Conservation (phyloP, 2,329 filamentous ascomycete genomes). For the Septoria petroselini region DNA sequence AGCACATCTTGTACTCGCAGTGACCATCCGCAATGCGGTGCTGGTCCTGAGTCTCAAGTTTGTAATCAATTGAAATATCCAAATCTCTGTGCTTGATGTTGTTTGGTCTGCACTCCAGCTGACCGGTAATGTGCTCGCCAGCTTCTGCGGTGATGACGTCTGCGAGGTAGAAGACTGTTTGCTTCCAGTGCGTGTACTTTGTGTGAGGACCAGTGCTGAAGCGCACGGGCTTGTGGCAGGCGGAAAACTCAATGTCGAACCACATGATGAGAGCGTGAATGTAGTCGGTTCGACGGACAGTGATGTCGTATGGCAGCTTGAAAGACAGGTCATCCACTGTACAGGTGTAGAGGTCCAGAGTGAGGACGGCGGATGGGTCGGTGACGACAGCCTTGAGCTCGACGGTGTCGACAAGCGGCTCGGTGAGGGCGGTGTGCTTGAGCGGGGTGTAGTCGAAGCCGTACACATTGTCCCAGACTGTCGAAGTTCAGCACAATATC, state of each 20-base stretch:
- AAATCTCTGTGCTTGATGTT: constrained; percentile 91
- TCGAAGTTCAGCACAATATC: constrained; percentile 26
- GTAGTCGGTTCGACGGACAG: constrained; percentile 83
- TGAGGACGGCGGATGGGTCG: constrained; percentile 79
- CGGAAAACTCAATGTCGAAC: constrained; percentile 99
- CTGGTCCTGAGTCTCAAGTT: constrained; percentile 70
- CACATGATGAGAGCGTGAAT: constrained; percentile 94
- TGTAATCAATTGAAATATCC: constrained; percentile 84
- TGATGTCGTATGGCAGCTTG: constrained; percentile 70
- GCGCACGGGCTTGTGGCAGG: constrained; percentile 94
- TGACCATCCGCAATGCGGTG: constrained; percentile 65
- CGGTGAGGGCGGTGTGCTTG: constrained; percentile 87
- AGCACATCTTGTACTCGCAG: constrained; percentile 73
- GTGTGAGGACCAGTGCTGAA: constrained; percentile 98
- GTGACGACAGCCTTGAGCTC: constrained; percentile 96
- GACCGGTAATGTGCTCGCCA: constrained; percentile 73
- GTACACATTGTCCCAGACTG: constrained; percentile 99
- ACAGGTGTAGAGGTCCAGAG: constrained; percentile 92
- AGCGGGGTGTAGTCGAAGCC: constrained; percentile 95
- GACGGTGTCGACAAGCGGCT: constrained; percentile 95
- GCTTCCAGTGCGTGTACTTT: constrained; percentile 99
- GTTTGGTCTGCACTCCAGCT: constrained; percentile 81
- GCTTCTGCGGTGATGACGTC: constrained; percentile 89
- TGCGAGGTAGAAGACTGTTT: constrained; percentile 96
- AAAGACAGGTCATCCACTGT: constrained; percentile 82